These are phyloP conservation scores for Ceratocystis cubensis DNA, from an alignment of 2,329 filamentous ascomycete species.

Conservation along the genomic window DNA sequence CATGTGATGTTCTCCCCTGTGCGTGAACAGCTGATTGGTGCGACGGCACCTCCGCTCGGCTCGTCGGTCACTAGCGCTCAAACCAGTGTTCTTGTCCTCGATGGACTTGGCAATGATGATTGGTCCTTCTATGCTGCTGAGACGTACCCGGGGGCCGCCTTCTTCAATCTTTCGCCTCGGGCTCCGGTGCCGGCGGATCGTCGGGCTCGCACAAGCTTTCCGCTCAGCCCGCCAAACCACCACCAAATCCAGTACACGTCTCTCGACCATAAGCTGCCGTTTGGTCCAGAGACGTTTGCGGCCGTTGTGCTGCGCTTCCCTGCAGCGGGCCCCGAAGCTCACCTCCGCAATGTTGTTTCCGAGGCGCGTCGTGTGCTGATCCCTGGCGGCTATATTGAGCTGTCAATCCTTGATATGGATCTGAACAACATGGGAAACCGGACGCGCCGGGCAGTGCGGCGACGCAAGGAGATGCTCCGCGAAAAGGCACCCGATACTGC, in stretches of 20 bases:
- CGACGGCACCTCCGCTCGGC: neutral
- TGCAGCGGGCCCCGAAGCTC: constrained; percentile 50
- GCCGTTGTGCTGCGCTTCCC: constrained; percentile 69
- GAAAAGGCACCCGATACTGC: constrained; percentile 46
- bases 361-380: constrained; percentile 68
- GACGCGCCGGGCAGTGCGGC: constrained; percentile 54
- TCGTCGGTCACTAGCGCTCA: constrained; percentile 27
- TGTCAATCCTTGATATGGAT: constrained; percentile 66
- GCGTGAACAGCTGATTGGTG: constrained; percentile 29
- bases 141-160: constrained; percentile 60
- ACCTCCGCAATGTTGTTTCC: constrained; percentile 58
- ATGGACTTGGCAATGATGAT: constrained; percentile 75
- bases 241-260: constrained; percentile 59
- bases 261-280: constrained; percentile 56
- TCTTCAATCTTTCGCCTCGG: constrained; percentile 61
- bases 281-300: constrained; percentile 62
- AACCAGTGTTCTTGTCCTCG: constrained; percentile 60
- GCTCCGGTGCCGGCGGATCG: constrained; percentile 38
- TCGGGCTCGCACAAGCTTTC: constrained; percentile 35
- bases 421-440: constrained; percentile 70
- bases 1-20: constrained; percentile 72
- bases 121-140: constrained; percentile 81
- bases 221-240: constrained; percentile 54
- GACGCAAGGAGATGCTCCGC: constrained; percentile 59
- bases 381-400: constrained; percentile 66